Percentiles rank a stretch among this genome's conserved stretches.
Evolutionary conservation across 805 yeast species (phyloP).

Genomic region (Zygotorulaspora danielsina): DNA sequence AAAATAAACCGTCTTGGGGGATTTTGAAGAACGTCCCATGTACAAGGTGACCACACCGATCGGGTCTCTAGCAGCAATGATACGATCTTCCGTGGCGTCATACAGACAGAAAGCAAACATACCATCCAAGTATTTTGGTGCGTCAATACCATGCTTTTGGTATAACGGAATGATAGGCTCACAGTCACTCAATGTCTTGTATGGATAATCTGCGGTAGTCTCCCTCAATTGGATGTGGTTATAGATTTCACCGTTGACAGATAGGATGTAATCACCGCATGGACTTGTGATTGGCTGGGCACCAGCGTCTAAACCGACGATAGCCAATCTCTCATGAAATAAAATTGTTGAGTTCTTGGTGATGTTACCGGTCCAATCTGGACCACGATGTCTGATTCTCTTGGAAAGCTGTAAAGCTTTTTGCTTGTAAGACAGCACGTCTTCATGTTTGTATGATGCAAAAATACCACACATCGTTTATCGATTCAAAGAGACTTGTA

Average conservation of each 20-base stretch:
- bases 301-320: constrained; percentile 95
- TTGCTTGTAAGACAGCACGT: constrained; percentile 74
- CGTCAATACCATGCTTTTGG: constrained; percentile 79
- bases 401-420: constrained; percentile 87
- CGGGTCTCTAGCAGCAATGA: constrained; percentile 97
- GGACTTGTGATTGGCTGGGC: constrained; percentile 92
- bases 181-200: constrained; percentile 89
- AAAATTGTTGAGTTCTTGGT: constrained; percentile 74
- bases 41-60: constrained; percentile 95
- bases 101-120: constrained; percentile 95
- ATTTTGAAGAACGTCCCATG: constrained; percentile 73
- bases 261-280: constrained; percentile 66
- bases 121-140: constrained; percentile 92
- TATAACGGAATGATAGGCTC: constrained; percentile 95
- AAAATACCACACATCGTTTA: constrained; percentile 91
- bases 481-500: no score
- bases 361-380: constrained; percentile 96
- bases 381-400: constrained; percentile 97
- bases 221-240: constrained; percentile 90
- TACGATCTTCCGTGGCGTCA: constrained; percentile 79
- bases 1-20: constrained; percentile 77
- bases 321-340: constrained; percentile 94
- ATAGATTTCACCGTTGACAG: constrained; percentile 98
- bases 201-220: constrained; percentile 65
- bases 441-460: constrained; percentile 81